A percentile compares a stretch with the other conserved stretches of the same genome.
These are phyloP conservation scores for Spirogloea muscicola DNA, from an alignment of 139 green algal species.

Conservation along the genomic window DNA sequence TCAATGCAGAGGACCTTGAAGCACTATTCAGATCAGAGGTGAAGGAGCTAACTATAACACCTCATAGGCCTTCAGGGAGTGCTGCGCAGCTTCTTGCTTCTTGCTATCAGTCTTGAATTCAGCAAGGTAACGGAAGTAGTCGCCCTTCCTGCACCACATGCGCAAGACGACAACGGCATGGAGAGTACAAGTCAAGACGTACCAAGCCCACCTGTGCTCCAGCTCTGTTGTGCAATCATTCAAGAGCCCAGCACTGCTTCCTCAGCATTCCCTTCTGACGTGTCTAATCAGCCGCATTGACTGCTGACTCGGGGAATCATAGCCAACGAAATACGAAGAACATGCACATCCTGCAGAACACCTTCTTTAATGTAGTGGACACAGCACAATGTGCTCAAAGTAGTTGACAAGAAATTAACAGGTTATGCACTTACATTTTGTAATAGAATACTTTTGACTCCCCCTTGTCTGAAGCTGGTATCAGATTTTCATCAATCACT, in stretches of 20 bases:
- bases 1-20: background rate
- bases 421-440: too few species aligned
- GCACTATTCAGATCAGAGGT: background rate
- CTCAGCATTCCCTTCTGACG: background rate
- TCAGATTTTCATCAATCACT: slow-evolving; percentile 93
- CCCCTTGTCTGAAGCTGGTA: slow-evolving; percentile 82
- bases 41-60: slow-evolving; percentile 23
- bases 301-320: too few species aligned
- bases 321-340: too few species aligned
- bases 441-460: slow-evolving; percentile 99
- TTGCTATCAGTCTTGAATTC: slow-evolving; percentile 93
- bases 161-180: background rate
- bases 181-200: slow-evolving; percentile 21
- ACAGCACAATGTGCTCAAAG: too few species aligned
- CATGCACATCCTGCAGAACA: too few species aligned
- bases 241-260: background rate
- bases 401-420: too few species aligned
- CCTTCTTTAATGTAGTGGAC: too few species aligned
- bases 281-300: too few species aligned
- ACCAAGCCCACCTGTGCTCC: background rate
- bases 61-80: slow-evolving; percentile 95
- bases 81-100: slow-evolving; percentile 88
- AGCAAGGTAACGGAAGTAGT: slow-evolving; percentile 96
- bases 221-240: background rate
- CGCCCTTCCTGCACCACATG: slow-evolving; percentile 67